Percentiles rank a stretch among this genome's conserved stretches.
Conservation (phyloP, 2,329 filamentous ascomycete species). For the Xylaria sp. region DNA sequence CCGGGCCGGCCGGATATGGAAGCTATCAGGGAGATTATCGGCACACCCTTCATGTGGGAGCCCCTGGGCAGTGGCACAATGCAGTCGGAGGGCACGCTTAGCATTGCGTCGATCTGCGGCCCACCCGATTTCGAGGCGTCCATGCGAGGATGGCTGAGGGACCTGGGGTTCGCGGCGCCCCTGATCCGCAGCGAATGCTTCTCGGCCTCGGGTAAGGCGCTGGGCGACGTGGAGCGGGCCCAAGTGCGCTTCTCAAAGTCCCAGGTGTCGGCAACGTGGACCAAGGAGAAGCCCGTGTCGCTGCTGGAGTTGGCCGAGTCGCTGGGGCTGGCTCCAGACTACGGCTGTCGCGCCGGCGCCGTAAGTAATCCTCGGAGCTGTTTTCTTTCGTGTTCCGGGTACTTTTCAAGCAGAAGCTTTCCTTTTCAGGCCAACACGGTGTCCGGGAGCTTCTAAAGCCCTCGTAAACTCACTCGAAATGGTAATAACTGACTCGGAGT, state of each 20-base stretch:
- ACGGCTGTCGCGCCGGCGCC: slow-evolving; percentile 42
- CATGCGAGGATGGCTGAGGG: slow-evolving; percentile 29
- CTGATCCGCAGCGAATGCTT: slow-evolving; percentile 42
- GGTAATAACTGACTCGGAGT: too few species aligned
- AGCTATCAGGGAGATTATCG: slow-evolving; percentile 31
- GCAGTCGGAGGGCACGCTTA: slow-evolving; percentile 36
- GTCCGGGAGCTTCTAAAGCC: too few species aligned
- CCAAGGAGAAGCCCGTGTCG: slow-evolving; percentile 35
- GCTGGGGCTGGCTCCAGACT: slow-evolving; percentile 42
- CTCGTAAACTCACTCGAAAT: too few species aligned
- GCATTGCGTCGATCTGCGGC: slow-evolving; percentile 40
- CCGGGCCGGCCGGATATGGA: slow-evolving; percentile 37
- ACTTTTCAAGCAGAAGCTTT: too few species aligned
- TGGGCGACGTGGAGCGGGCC: slow-evolving; percentile 37
- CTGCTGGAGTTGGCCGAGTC: slow-evolving; percentile 45
- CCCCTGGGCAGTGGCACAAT: slow-evolving; percentile 35
- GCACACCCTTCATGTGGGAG: slow-evolving; percentile 35
- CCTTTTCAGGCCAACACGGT: too few species aligned
- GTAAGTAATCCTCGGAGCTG: too few species aligned
- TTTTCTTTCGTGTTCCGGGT: too few species aligned
- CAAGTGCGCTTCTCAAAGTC: slow-evolving; percentile 40
- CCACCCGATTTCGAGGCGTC: slow-evolving; percentile 36
- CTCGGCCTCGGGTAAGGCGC: slow-evolving; percentile 23
- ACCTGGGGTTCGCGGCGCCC: slow-evolving; percentile 25
- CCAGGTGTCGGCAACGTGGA: slow-evolving; percentile 37